A percentile compares a stretch with the other conserved stretches of the same genome.
Conservation (phyloP, 2,329 filamentous ascomycete species). For the Trichophyton benhamiae region DNA sequence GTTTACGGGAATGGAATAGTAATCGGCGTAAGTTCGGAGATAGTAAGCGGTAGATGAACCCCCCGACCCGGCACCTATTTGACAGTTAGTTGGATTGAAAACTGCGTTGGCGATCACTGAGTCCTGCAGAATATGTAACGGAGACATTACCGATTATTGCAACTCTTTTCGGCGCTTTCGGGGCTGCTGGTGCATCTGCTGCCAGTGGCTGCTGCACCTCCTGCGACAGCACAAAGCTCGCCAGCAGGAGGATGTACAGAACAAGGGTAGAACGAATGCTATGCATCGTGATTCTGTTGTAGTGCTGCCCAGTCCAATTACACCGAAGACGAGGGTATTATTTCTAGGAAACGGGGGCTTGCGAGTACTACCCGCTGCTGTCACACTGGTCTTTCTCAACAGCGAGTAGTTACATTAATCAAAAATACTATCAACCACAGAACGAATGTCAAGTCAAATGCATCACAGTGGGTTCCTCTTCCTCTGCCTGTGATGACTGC, state of each 20-base stretch:
- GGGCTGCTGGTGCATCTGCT: not conserved
- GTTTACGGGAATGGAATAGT: slow-evolving; percentile 51
- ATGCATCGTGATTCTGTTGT: not conserved
- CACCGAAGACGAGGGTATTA: not conserved
- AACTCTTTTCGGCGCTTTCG: slow-evolving; percentile 7
- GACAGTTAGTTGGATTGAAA: not conserved
- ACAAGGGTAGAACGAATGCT: not conserved
- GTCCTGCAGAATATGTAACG: not conserved
- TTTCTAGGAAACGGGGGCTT: not conserved
- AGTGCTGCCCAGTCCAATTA: not conserved
- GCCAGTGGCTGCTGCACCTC: slow-evolving; percentile 7
- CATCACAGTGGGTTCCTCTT: not conserved
- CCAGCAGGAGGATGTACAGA: slow-evolving; percentile 5
- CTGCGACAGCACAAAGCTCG: slow-evolving; percentile 8
- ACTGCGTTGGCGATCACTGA: not conserved
- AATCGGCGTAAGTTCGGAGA: slow-evolving; percentile 56
- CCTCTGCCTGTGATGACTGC: not conserved
- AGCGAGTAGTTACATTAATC: not conserved
- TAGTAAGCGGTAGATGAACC: slow-evolving; percentile 81
- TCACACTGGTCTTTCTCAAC: not conserved
- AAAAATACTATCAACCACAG: not conserved
- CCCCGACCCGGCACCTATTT: slow-evolving; percentile 72
- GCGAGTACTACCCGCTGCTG: not conserved
- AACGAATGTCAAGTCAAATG: not conserved
- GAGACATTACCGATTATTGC: slow-evolving; percentile 11